Evolutionary conservation across 2,329 filamentous ascomycete genomes (phyloP), one percentile per base, ranked within the genome.

Genomic region (Myriosclerotinia curreyana): DNA sequence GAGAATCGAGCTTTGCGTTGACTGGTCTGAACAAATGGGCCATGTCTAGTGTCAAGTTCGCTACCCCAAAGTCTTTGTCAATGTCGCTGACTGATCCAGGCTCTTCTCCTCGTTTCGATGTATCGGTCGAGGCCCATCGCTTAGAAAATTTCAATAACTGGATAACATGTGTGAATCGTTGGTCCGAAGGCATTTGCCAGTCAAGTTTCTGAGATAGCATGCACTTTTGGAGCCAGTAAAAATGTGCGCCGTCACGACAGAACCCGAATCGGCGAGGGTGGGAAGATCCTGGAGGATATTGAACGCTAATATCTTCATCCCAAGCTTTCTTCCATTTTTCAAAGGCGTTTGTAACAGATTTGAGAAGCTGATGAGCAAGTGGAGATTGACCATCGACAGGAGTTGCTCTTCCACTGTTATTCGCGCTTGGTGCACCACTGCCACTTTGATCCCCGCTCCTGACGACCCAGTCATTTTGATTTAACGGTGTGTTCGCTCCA

Each of bases 271-370:
- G 84, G 55, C 81, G 80, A 58, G 79, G 79, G 62, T 82, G 82
- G n/a, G 78, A 79, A n/a, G 77, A 77, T 7, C 74, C 72, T 31
- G 77, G 83, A 8, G 86, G 84, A 66, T 90, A 91, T 72, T 92
- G 88, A 46, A 82, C 77, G 15, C 81, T 79, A 79, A 90, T 86
- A 70, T 92, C 89, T 64, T 80, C 76, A 72, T 91, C 88, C 88
- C 89, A 91, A 66, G 82, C 83, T 22, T 79, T 79, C 76, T 91
- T 91, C 83, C 89, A 91, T 70, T 89, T 88, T 67, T 87, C 84
- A 49, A 92, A 78, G 20, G 87, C 87, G 54, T 75, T 76, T 59
- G 76, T 78, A 25, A 84, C 77, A 4, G 77, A 76, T 62, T 83
- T 80, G 12, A 80, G 76, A 2, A 78, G 76, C 49, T 80, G 77